A percentile compares a stretch with the other conserved stretches of the same genome.
Conservation (phyloP, 2,329 filamentous ascomycete species). For the Cylindrodendrum hubeiense region DNA sequence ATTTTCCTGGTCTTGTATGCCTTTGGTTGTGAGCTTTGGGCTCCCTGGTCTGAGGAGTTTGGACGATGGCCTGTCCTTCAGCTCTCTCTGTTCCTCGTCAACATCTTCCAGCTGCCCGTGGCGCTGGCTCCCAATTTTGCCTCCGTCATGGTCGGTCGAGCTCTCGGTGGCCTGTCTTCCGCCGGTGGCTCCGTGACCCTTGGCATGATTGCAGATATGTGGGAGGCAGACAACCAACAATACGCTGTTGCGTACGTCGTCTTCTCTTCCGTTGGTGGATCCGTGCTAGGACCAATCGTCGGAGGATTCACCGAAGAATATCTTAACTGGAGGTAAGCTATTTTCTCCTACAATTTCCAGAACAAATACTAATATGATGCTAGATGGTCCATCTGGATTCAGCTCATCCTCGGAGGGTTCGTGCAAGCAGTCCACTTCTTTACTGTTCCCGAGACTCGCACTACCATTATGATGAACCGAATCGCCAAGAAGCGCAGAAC, state of each 20-base stretch:
- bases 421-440: constrained; percentile 77
- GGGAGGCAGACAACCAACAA: constrained; percentile 77
- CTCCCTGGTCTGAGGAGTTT: constrained; percentile 87
- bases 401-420: constrained; percentile 80
- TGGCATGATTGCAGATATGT: constrained; percentile 82
- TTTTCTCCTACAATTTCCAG: not conserved
- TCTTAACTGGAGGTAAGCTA: constrained; percentile 71
- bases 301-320: constrained; percentile 80
- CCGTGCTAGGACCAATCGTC: constrained; percentile 81
- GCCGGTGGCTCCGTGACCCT: constrained; percentile 80
- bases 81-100: constrained; percentile 79
- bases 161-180: constrained; percentile 77
- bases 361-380: constrained; percentile 18
- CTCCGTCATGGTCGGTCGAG: constrained; percentile 76
- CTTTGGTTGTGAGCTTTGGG: constrained; percentile 90
- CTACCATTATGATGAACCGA: constrained; percentile 81
- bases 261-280: constrained; percentile 83
- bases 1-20: constrained; percentile 85
- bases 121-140: constrained; percentile 80
- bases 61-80: constrained; percentile 83
- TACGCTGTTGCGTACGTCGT: constrained; percentile 83
- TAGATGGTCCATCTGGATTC: constrained; percentile 82
- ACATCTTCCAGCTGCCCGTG: constrained; percentile 81
- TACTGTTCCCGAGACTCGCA: constrained; percentile 82
- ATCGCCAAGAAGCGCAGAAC: constrained; percentile 82